Evolutionary conservation across 768 basidiomycete species (phyloP), one percentile per base, ranked within the genome.

Genomic region (Boletus bicolor): DNA sequence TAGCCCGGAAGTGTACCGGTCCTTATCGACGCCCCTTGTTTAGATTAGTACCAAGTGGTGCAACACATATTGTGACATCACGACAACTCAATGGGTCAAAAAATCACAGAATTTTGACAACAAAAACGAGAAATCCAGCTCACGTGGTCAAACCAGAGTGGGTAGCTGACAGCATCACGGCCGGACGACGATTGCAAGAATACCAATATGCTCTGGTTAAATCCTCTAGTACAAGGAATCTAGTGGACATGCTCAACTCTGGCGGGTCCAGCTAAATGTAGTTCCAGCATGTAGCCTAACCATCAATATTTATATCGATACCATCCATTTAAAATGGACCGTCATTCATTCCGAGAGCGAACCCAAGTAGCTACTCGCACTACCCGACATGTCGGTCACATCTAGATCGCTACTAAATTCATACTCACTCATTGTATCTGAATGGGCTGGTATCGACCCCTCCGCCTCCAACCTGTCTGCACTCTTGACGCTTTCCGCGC

Each of bases 31-130:
- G 24, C 2, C 11, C 10, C 19, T 26, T 51, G 21, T 9, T 38
- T 62, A 91, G 88, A 58, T 71, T 70, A 49, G 77, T 76, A 28
- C 74, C 83, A 14, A 82, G 84, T 17, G 79, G 79, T 10, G 86
- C 85, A 44, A 93, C 91, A 7, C 91, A 94, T 67, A 84, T 93
- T 49, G 64, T 94, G 38, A 87, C 87, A 9, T 91, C 89, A 7
- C 82, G 83, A 59, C 80, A 79, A 51, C 75, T 92, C 53, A 89
- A 78, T 63, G 89, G 79, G 17, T 80, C 82, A 28, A 93, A 93
- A 70, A 86, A 81, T 3, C 83, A 91, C 55, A 83, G 78, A 62
- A 63, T 84, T 49, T 70, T 92, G 52, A 81, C 78, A 19, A 68
- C 73, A 24, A 83, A 81, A 62, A 75, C 73, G 34, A 75, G 75